phyloP scores from a whole-genome alignment of 225 moss, liverwort and hornwort species.

The Ulota crispa region DNA sequence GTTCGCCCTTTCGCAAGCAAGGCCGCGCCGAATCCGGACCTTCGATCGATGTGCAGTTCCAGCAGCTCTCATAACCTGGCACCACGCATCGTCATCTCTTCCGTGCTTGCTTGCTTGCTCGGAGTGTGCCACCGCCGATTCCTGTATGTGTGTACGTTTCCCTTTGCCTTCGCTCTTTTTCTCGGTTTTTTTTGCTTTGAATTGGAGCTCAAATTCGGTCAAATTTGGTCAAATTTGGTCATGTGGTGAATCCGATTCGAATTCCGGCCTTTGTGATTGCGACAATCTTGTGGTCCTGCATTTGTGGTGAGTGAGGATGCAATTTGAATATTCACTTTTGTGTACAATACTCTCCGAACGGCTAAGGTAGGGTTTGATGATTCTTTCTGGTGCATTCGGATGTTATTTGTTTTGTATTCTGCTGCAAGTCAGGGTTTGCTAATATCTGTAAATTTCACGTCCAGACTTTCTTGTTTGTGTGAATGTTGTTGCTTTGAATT shows the following conservation, averaged over 20 bases:
- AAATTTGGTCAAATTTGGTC: no score
- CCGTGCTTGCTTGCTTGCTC: not conserved
- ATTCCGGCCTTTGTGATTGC: not conserved
- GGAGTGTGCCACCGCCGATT: not conserved
- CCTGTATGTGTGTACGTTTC: not conserved
- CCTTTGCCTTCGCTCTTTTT: not conserved
- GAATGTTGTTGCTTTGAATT: no score
- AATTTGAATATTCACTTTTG: not conserved
- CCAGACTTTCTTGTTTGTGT: not conserved
- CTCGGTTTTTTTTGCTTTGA: not conserved
- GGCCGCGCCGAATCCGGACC: not conserved
- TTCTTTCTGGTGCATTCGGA: not conserved
- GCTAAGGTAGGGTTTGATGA: not conserved
- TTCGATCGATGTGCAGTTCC: not conserved
- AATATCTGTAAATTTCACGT: not conserved
- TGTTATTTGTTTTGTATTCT: not conserved
- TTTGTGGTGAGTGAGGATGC: not conserved
- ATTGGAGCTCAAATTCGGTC: slow-evolving; percentile 1
- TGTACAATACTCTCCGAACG: not conserved
- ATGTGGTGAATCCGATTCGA: no score
- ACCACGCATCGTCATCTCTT: no score
- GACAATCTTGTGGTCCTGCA: not conserved
- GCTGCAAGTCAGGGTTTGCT: not conserved
- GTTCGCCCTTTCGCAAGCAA: not conserved
- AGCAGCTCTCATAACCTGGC: not conserved